Conservation (phyloP, 1,139 yeast species). For the Taphrina deformans region DNA sequence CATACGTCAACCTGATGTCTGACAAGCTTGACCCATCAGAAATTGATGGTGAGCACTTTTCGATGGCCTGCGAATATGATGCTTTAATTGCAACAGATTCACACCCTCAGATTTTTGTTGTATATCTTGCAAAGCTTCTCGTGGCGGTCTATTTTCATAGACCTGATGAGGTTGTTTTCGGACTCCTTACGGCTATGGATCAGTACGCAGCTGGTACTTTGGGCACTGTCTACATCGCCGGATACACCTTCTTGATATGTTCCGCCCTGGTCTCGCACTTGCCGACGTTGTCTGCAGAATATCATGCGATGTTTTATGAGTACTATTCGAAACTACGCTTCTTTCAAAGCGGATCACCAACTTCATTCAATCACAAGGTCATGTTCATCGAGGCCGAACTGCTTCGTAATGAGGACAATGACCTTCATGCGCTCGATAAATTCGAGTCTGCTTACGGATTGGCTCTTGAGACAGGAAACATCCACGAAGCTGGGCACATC, state of each 20-base stretch:
- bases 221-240: slow-evolving; percentile 14
- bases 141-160: slow-evolving; percentile 17
- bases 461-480: slow-evolving; percentile 16
- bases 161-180: not conserved
- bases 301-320: slow-evolving; percentile 12
- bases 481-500: slow-evolving; percentile 29
- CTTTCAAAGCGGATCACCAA: not conserved
- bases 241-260: slow-evolving; percentile 10
- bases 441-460: slow-evolving; percentile 21
- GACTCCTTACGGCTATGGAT: not conserved
- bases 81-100: slow-evolving; percentile 21
- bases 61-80: slow-evolving; percentile 4
- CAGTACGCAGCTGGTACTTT: slow-evolving; percentile 17
- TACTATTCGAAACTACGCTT: not conserved
- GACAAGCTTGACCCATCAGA: slow-evolving; percentile 4
- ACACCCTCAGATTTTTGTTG: slow-evolving; percentile 23
- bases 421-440: slow-evolving; percentile 23
- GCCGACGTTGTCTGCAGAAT: not conserved
- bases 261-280: slow-evolving; percentile 10
- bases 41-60: slow-evolving; percentile 24
- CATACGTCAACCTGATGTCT: slow-evolving; percentile 1
- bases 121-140: slow-evolving; percentile 16
- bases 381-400: slow-evolving; percentile 28
- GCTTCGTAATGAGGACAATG: slow-evolving; percentile 4
- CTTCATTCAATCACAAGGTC: slow-evolving; percentile 21